Percentiles rank a stretch among this genome's conserved stretches.
Evolutionary conservation across 148 eudicot species (phyloP).

Genomic region (Polygonum aviculare): DNA sequence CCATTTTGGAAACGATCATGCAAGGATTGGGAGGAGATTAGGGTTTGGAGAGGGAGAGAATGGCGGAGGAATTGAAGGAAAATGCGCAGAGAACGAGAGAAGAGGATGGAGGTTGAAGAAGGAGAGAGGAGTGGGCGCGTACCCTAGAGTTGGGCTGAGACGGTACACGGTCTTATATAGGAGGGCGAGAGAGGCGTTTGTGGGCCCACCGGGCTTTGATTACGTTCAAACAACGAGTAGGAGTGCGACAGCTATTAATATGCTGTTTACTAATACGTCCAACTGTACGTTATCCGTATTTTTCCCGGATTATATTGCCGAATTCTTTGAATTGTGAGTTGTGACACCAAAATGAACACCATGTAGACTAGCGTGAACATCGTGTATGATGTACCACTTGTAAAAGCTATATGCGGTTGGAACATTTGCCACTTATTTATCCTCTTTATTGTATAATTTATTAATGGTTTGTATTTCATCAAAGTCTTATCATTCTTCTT

Average conservation of each 20-base stretch:
- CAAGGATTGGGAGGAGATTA: constrained; percentile 6
- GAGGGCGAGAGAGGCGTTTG: background rate
- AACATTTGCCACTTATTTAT: too few species aligned
- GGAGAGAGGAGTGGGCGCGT: background rate
- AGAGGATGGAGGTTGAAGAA: background rate
- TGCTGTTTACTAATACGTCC: background rate
- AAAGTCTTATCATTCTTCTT: too few species aligned
- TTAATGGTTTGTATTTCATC: too few species aligned
- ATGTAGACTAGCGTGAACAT: too few species aligned
- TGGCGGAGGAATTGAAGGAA: background rate
- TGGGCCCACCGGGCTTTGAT: constrained; percentile 2
- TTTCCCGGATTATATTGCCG: background rate
- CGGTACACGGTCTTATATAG: constrained; percentile 5
- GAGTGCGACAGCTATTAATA: constrained; percentile 9
- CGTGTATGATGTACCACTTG: too few species aligned
- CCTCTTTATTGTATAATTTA: too few species aligned
- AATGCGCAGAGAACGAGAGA: background rate
- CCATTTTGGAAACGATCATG: constrained; percentile 43
- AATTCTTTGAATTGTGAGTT: background rate
- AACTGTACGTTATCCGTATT: background rate
- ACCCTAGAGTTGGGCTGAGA: constrained; percentile 2
- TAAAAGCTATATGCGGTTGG: too few species aligned
- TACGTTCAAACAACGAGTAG: background rate
- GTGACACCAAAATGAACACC: background rate
- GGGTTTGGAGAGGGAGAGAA: constrained; percentile 7